phyloP scores from a whole-genome alignment of 345 rosid genomes.

The Citrus inodora region DNA sequence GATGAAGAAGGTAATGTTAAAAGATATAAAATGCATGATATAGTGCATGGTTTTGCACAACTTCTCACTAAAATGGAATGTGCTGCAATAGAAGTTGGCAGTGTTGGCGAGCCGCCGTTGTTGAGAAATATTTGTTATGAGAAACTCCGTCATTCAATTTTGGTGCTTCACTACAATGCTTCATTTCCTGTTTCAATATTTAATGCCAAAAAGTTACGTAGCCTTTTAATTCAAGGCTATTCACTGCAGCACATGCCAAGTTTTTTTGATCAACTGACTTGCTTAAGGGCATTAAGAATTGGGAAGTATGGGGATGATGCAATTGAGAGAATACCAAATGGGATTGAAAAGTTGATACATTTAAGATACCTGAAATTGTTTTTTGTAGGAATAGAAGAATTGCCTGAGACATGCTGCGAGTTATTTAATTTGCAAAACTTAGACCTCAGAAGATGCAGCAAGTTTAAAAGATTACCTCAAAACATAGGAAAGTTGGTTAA shows the following conservation, averaged over 20 bases:
- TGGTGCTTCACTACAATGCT: background rate
- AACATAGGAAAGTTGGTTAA: slow-evolving; percentile 2
- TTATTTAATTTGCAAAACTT: slow-evolving; percentile 12
- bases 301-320: no score
- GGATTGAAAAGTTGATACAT: background rate
- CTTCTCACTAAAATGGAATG: background rate
- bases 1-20: background rate
- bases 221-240: background rate
- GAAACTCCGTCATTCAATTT: background rate
- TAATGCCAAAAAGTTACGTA: background rate
- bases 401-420: slow-evolving; percentile 10
- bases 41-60: background rate
- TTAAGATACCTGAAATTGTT: background rate
- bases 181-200: background rate
- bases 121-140: no score
- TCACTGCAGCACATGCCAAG: background rate
- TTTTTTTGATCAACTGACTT: background rate
- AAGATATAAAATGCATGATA: background rate
- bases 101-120: background rate
- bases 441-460: rapidly evolving
- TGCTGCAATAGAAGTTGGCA: background rate
- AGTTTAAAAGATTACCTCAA: background rate
- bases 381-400: background rate
- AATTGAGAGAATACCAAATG: background rate
- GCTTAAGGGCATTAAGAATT: background rate